A percentile compares a stretch with the other conserved stretches of the same genome.
These are phyloP conservation scores for Lagenaria siceraria DNA, from an alignment of 306 rosid species.

Conservation along the genomic window DNA sequence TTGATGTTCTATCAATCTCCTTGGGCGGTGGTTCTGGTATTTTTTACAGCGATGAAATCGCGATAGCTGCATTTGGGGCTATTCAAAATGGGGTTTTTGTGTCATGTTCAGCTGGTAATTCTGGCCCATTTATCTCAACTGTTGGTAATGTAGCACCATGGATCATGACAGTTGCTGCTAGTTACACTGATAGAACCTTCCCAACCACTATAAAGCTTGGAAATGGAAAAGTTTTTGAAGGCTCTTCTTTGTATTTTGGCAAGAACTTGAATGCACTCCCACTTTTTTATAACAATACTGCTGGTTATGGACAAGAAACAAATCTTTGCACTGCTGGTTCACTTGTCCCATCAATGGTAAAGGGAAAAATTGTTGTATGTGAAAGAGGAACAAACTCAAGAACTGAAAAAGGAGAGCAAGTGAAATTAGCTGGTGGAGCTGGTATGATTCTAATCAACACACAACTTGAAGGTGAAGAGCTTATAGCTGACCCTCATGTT, in stretches of 20 bases:
- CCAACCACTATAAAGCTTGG: slow-evolving; percentile 51
- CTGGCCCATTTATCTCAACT: slow-evolving; percentile 39
- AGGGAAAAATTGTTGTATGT: slow-evolving; percentile 55
- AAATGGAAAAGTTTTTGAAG: slow-evolving; percentile 31
- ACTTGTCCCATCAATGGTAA: slow-evolving; percentile 31
- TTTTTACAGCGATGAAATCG: slow-evolving; percentile 32
- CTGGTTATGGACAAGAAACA: slow-evolving; percentile 25
- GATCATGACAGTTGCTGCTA: slow-evolving; percentile 73
- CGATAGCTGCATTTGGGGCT: slow-evolving; percentile 61
- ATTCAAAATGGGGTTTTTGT: slow-evolving; percentile 35
- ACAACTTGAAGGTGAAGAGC: slow-evolving; percentile 41
- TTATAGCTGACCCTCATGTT: slow-evolving; percentile 44
- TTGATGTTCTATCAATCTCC: slow-evolving; percentile 56
- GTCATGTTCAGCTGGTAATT: slow-evolving; percentile 66
- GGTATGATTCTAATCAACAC: slow-evolving; percentile 49
- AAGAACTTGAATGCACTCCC: slow-evolving; percentile 24
- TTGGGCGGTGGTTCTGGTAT: slow-evolving; percentile 40
- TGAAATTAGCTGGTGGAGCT: slow-evolving; percentile 45
- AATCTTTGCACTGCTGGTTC: slow-evolving; percentile 29
- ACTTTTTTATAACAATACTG: slow-evolving; percentile 38
- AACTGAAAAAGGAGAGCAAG: slow-evolving; percentile 42
- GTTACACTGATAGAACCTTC: slow-evolving; percentile 53
- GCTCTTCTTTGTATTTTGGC: slow-evolving; percentile 42
- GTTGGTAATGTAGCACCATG: slow-evolving; percentile 56
- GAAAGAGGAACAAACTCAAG: slow-evolving; percentile 35